Evolutionary conservation across 2,329 filamentous ascomycete genomes (phyloP).

Genomic region (Ceratocystis albifundus): DNA sequence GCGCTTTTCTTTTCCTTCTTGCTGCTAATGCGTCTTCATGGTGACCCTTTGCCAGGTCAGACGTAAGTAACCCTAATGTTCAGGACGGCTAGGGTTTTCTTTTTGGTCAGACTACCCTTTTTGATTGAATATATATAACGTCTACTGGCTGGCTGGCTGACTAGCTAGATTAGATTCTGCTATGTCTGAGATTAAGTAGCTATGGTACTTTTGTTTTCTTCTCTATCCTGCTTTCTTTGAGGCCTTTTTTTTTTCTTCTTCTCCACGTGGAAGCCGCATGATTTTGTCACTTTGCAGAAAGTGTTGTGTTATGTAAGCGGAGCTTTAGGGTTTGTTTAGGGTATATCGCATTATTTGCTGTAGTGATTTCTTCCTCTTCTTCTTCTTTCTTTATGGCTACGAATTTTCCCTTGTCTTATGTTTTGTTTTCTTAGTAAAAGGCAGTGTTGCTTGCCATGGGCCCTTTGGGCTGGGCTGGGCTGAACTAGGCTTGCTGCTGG

Average conservation of each 20-base stretch:
- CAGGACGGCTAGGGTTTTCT: not conserved
- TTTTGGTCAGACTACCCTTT: too few species aligned
- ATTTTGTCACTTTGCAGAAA: not conserved
- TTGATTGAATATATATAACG: too few species aligned
- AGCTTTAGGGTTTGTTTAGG: not conserved
- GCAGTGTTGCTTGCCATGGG: not conserved
- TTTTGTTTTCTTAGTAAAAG: not conserved
- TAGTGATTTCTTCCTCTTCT: not conserved
- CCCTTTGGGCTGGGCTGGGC: conserved; percentile 10
- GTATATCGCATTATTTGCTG: not conserved
- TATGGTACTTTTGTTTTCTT: not conserved
- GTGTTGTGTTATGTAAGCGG: not conserved
- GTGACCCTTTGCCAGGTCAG: not conserved
- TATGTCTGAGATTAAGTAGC: not conserved
- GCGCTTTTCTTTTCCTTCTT: not conserved
- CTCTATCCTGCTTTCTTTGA: not conserved
- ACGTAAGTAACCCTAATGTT: not conserved
- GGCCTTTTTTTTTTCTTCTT: not conserved
- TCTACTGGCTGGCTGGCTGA: too few species aligned
- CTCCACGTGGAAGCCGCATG: conserved; percentile 9
- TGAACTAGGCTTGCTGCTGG: not conserved
- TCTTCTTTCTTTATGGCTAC: not conserved
- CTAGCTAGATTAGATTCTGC: not conserved
- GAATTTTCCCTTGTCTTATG: not conserved
- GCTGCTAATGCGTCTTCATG: not conserved